Conservation (phyloP, 352 stramenopile genomes). For the Vaucheria bursata region DNA sequence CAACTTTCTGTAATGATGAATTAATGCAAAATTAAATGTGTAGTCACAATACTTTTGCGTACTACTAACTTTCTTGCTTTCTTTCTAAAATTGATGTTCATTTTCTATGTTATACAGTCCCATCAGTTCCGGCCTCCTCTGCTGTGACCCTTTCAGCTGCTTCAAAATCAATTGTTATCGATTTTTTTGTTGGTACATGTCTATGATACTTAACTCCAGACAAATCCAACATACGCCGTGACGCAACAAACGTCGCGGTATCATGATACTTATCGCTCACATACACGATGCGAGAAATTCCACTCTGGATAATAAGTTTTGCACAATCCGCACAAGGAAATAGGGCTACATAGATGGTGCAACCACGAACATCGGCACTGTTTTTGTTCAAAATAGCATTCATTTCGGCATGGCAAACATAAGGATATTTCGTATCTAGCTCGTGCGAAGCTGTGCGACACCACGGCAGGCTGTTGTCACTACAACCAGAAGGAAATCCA, state of each 20-base stretch:
- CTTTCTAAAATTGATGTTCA: too few relatives aligned
- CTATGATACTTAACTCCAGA: slow-evolving; percentile 52
- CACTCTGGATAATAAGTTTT: slow-evolving; percentile 97
- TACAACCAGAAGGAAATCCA: slow-evolving; percentile 89
- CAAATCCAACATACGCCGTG: slow-evolving; percentile 72
- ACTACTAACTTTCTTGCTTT: too few relatives aligned
- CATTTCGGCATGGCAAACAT: slow-evolving; percentile 97
- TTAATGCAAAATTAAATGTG: too few relatives aligned
- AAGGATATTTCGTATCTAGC: slow-evolving; percentile 92
- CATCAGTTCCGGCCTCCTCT: neutral
- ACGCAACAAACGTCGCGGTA: slow-evolving; percentile 73
- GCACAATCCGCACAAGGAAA: slow-evolving; percentile 98
- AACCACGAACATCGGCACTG: slow-evolving; percentile 77
- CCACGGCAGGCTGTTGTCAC: slow-evolving; percentile 89
- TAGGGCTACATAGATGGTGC: slow-evolving; percentile 92
- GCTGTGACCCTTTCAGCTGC: neutral
- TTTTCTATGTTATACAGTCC: too few relatives aligned
- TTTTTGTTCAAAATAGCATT: slow-evolving; percentile 99
- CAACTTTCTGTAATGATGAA: too few relatives aligned
- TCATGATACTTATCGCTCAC: slow-evolving; percentile 84
- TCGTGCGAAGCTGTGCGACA: slow-evolving; percentile 57
- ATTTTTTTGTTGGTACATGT: slow-evolving; percentile 13
- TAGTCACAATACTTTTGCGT: too few relatives aligned
- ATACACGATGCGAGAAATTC: slow-evolving; percentile 90
- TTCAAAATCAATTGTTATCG: slow-evolving; percentile 39